Base-by-base conservation (phyloP, 2,329 filamentous ascomycete species). In the Microdochium bolleyi region DNA sequence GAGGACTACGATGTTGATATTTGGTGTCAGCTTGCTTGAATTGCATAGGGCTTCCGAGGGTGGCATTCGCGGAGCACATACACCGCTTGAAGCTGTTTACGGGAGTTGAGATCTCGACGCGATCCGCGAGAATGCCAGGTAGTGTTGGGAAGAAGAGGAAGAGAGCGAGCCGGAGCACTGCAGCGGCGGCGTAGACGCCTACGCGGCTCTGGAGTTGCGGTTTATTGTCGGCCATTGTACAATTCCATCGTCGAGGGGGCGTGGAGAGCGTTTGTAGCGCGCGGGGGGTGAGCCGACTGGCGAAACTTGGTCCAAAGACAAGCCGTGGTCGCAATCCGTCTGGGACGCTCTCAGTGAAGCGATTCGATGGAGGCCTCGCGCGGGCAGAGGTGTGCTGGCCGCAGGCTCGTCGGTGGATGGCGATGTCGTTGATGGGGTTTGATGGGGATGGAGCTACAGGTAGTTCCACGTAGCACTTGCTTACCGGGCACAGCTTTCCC, bases 61-160 rank as follows among this genome's bases (percentile, higher is more conserved):
- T 16, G 4, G 24, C 21, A 22, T 24, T 3, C 44, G 49, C 49
- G 48, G 49, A 21, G 50, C 24, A 71, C 87, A 70, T 78, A 95
- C 92, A 77, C 82, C 94, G 83, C 76, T 97, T 97, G 81, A 96
- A 99, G 80, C 92, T 96, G 62, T 90, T 96, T 49, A 97, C 88
- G 38, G 94, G 92, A 22, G 94, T 99, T 48, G 94, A 96, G 64
- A 99, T 87, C 76, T 99, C 94, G 62, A 96, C 94, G 65, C 94
- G 87, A 58, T 87, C 88, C 21, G 90, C 94, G 57, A 99, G 78
- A 57, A 96, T 78, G 67, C 91, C 85, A 51, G 92, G 89, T 41
- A 99, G 77, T 37, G 82, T 82, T 57, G 94, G 92, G 66, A 96
- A 96, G 54, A 84, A 77, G 54, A 85, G 76, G 67, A 91, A 92